Evolutionary conservation across 345 rosid species (phyloP), one percentile per base, ranked within the genome.

Genomic region (Brassica incana): DNA sequence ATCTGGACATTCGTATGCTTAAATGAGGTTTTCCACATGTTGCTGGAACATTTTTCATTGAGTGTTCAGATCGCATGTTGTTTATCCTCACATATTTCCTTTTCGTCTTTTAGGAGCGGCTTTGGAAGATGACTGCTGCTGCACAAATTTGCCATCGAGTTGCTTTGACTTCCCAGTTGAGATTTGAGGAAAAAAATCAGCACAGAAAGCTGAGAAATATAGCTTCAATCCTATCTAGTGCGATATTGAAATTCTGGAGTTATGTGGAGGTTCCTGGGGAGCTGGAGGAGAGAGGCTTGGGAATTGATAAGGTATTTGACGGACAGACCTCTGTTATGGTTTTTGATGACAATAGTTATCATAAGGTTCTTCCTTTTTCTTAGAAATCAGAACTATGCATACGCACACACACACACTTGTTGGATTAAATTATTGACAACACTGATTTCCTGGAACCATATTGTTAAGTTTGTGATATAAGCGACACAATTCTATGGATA

Each of bases 71-170:
- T 43, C n/a, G 52, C 52, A 43, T 43, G 15, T 12, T 48, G 54
- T 64, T 36, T 14, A 23, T 71, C 50, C 65, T 43, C 35, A 60
- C 62, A 4, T 38, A 69, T 69, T n/a, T 27, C 45, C 16, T 61
- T 72, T 63, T 52, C 20, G 63, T 54, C 78, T 75, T 81, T 20
- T 84, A 96, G 99, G 99, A 96, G 86, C 97, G 98, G 43, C 87
- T 96, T 73, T 96, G 99, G 99, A 96, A 96, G 85, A 88, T 83
- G 87, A 96, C 98, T 66, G 94, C 95, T 84, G 98, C 99, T 63
- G 87, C 97, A 71, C 98, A 91, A 87, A 84, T 92, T 81, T 89
- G 92, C 84, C 95, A 54, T 74, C 87, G 85, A 72, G 87, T 80
- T 84, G 95, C 91, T 72, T 83, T 86, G 77, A 83, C 88, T 79